phyloP scores from a whole-genome alignment of 108 stramenopile species.

The Asterionellopsis glacialis region DNA sequence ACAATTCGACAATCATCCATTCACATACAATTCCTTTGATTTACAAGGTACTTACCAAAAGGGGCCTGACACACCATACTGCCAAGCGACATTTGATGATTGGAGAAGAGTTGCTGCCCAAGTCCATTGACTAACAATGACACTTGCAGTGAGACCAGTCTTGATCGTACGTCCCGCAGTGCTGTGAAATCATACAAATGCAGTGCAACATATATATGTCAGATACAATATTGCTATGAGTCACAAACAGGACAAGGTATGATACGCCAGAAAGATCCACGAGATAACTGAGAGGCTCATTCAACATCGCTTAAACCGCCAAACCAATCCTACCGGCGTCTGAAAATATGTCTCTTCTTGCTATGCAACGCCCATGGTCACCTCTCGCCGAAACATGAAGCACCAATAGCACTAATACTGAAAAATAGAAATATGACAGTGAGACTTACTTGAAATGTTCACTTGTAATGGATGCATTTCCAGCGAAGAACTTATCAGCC shows the following conservation, averaged over 20 bases:
- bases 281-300: too few species aligned
- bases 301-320: too few species aligned
- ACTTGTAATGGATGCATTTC: slow-evolving; percentile 55
- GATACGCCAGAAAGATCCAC: too few species aligned
- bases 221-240: too few species aligned
- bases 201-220: too few species aligned
- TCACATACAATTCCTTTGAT: not conserved
- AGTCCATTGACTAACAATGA: slow-evolving; percentile 91
- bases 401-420: slow-evolving; percentile 3
- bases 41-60: slow-evolving; percentile 85
- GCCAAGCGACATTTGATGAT: slow-evolving; percentile 91
- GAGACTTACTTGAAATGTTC: slow-evolving; percentile 85
- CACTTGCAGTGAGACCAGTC: slow-evolving; percentile 88
- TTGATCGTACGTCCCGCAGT: slow-evolving; percentile 91
- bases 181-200: slow-evolving; percentile 27
- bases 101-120: slow-evolving; percentile 95
- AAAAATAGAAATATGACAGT: not conserved
- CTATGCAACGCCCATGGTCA: not conserved
- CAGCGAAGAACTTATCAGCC: slow-evolving; percentile 60
- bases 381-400: not conserved
- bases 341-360: too few species aligned
- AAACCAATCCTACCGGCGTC: too few species aligned
- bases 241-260: too few species aligned
- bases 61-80: slow-evolving; percentile 88
- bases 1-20: too few species aligned